Base-by-base conservation (phyloP, 768 basidiomycete genomes). In the Cystobasidium tubakii region DNA sequence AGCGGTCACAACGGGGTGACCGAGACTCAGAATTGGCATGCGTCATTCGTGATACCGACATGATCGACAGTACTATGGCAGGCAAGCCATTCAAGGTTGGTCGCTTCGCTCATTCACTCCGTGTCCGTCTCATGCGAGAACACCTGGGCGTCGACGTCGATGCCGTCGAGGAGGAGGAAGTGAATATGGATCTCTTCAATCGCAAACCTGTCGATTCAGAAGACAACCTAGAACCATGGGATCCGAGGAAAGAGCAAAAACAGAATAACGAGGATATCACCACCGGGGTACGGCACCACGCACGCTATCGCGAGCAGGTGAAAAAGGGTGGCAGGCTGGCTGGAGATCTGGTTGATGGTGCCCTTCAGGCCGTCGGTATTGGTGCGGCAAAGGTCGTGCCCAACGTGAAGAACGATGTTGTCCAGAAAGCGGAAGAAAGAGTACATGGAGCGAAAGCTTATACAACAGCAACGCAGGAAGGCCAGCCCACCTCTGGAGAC, bases 111-210 rank as follows among this genome's bases (percentile, higher is more conserved):
- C 96, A 99, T 81, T 90, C 90, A 1, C 85, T 99, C 13, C 89
- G 96, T 6, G 85, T 98, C 57, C 87, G 95, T 21, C 84, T 99
- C 74, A 99, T 99, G 96, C 86, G 90, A 76, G 96, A 99, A 79
- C 96, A 99, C 80, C 84, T 96, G 73, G 96, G 96, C 1, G 85
- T 98, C 72, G 92, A 99, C 80, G 93, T 97, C 34, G 96, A 99
- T 79, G 85, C 87, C 1, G 83, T 96, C 77, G 86, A 87, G 54
- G 89, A 92, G 76, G 89, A 90, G 66, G 88, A 90, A 65, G 62
- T 70, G 33, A 44, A 53, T 65, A 66, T 66, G 31, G 76, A 74
- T 57, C 65, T 78, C 17, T 75, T 74, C 31, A 64, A 76, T 17
- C 64, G 70, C 31, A 75, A 79, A 29, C 73, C 78, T 12, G 76